Conservation (phyloP, 202 grass and related monocot genomes). For the Saccharum hybrid region DNA sequence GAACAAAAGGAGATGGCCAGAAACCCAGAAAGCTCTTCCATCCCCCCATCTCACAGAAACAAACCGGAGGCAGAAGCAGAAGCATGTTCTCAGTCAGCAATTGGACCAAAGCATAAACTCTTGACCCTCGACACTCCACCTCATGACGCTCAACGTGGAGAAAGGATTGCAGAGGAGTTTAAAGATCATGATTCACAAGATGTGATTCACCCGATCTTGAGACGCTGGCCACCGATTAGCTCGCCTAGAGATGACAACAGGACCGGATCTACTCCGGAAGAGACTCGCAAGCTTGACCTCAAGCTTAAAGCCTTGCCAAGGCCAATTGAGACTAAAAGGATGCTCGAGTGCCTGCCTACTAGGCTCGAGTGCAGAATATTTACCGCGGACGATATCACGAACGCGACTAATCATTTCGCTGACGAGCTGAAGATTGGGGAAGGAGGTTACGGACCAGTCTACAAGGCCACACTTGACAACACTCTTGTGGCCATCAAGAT, state of each 20-base stretch:
- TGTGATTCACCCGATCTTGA: constrained; percentile 30
- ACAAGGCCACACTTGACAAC: constrained; percentile 75
- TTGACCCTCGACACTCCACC: constrained; percentile 37
- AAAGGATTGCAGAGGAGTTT: constrained; percentile 43
- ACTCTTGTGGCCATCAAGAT: constrained; percentile 69
- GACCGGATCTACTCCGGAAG: constrained; percentile 23
- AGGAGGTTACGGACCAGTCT: constrained; percentile 88
- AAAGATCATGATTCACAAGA: constrained; percentile 36
- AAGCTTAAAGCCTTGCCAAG: constrained; percentile 47
- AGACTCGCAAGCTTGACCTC: constrained; percentile 38
- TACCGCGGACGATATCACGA: constrained; percentile 58
- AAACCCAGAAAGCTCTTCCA: constrained; percentile 10
- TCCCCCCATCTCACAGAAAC: constrained; percentile 12
- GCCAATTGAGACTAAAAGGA: constrained; percentile 63
- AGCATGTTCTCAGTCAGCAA: constrained; percentile 32
- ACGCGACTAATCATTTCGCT: constrained; percentile 57
- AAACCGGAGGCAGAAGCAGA: constrained; percentile 38
- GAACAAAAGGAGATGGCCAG: constrained; percentile 28
- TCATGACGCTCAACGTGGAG: constrained; percentile 39
- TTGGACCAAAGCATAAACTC: constrained; percentile 42
- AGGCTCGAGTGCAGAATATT: constrained; percentile 63
- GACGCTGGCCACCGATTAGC: constrained; percentile 46
- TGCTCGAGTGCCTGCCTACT: constrained; percentile 75
- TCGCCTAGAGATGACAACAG: constrained; percentile 41
- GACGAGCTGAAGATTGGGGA: constrained; percentile 69